These are phyloP conservation scores for Lipomyces lipofer DNA, from an alignment of 805 yeast species.

Conservation along the genomic window DNA sequence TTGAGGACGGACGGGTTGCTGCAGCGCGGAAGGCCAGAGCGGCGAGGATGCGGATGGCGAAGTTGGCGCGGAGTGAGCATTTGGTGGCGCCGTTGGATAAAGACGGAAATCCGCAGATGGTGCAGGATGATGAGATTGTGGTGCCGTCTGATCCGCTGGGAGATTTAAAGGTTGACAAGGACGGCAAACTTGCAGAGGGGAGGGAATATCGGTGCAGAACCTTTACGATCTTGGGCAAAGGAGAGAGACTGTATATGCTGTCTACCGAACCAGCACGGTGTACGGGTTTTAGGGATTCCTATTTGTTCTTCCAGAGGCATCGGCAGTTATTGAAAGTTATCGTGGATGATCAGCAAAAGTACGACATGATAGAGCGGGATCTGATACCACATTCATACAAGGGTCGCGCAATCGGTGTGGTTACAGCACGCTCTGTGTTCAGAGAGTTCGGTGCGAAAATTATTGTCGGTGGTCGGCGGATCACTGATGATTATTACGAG, in stretches of 20 bases:
- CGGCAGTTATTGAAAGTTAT: constrained; percentile 70
- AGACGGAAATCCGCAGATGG: constrained; percentile 63
- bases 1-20: constrained; percentile 29
- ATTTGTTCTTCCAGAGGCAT: constrained; percentile 84
- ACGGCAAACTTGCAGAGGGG: constrained; percentile 70
- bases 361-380: constrained; percentile 76
- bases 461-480: constrained; percentile 74
- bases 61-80: constrained; percentile 41
- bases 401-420: constrained; percentile 84
- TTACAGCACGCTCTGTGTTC: constrained; percentile 85
- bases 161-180: constrained; percentile 63
- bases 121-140: constrained; percentile 74
- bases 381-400: constrained; percentile 86
- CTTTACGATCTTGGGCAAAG: constrained; percentile 52
- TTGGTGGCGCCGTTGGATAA: constrained; percentile 57
- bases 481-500: constrained; percentile 88
- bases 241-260: constrained; percentile 78
- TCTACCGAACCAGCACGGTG: constrained; percentile 96
- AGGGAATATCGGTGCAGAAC: constrained; percentile 64
- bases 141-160: constrained; percentile 79
- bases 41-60: constrained; percentile 24
- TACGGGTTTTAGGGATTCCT: constrained; percentile 91
- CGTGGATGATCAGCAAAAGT: constrained; percentile 73
- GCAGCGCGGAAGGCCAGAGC: constrained; percentile 31
- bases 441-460: constrained; percentile 90